phyloP scores from a whole-genome alignment of 2,329 filamentous ascomycete genomes.

The Colletotrichum plurivorum region DNA sequence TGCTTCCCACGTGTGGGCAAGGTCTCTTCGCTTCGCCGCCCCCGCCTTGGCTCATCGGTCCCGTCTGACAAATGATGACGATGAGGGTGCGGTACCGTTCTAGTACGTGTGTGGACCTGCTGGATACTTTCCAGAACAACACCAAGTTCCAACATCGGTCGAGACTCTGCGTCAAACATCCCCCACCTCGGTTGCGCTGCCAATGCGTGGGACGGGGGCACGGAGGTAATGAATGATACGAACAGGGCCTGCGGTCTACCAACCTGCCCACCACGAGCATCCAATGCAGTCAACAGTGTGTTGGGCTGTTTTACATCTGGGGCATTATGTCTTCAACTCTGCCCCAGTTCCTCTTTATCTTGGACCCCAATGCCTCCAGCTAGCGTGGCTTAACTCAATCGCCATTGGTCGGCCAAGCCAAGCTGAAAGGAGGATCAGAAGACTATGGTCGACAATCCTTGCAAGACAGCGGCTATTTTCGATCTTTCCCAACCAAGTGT shows the following conservation, averaged over 20 bases:
- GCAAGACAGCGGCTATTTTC: conserved; percentile 15
- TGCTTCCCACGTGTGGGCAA: neutral
- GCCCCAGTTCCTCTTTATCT: neutral
- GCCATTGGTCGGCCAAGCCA: conserved; percentile 19
- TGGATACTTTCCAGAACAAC: conserved; percentile 2
- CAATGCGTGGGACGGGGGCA: neutral
- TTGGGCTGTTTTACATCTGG: neutral
- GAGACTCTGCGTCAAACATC: conserved; percentile 5
- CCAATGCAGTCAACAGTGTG: neutral
- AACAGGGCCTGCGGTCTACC: conserved; percentile 4
- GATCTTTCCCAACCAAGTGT: conserved; percentile 4
- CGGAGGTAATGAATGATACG: too few species aligned
- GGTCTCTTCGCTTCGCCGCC: neutral
- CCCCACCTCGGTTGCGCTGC: neutral
- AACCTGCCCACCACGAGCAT: conserved; percentile 2
- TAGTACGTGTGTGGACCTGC: conserved; percentile 1
- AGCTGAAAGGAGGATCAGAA: conserved; percentile 17
- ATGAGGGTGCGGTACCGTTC: neutral
- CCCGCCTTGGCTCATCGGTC: neutral
- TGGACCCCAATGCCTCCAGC: conserved; percentile 12
- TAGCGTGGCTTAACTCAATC: neutral
- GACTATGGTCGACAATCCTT: conserved; percentile 1
- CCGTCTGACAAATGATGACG: neutral
- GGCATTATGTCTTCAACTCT: conserved; percentile 1
- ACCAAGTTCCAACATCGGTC: neutral